phyloP scores from a whole-genome alignment of 306 rosid genomes.

The Citrullus colocynthis region DNA sequence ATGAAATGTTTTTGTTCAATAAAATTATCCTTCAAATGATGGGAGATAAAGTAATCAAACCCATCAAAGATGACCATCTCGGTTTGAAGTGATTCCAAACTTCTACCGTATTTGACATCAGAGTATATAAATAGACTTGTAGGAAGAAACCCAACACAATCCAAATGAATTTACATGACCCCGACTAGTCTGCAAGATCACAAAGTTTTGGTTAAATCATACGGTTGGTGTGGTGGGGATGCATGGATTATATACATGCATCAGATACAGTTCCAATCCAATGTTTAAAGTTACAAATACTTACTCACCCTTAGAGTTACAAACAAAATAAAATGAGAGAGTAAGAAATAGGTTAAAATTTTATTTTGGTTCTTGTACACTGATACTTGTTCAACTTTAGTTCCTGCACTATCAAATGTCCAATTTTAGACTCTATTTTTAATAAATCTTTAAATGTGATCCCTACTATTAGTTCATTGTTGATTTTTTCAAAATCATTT shows the following conservation, averaged over 20 bases:
- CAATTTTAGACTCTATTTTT: too few species aligned
- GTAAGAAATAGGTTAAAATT: not conserved
- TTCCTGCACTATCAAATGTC: too few species aligned
- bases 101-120: not conserved
- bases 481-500: too few species aligned
- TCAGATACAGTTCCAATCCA: too few species aligned
- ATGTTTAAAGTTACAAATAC: too few species aligned
- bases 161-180: not conserved
- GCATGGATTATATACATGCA: too few species aligned
- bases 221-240: not conserved
- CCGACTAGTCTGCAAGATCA: not conserved
- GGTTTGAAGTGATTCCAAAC: not conserved
- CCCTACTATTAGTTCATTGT: too few species aligned
- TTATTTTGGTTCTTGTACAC: too few species aligned
- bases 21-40: not conserved
- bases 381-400: too few species aligned
- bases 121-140: not conserved
- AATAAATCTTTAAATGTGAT: too few species aligned
- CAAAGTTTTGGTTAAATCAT: not conserved
- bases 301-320: too few species aligned
- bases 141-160: not conserved
- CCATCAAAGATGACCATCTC: not conserved
- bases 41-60: constrained; percentile 1
- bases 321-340: not conserved
- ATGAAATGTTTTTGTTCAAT: not conserved